Evolutionary conservation across 2,329 filamentous ascomycete genomes (phyloP), one percentile per base, ranked within the genome.

Genomic region (Microsporum ferrugineum): DNA sequence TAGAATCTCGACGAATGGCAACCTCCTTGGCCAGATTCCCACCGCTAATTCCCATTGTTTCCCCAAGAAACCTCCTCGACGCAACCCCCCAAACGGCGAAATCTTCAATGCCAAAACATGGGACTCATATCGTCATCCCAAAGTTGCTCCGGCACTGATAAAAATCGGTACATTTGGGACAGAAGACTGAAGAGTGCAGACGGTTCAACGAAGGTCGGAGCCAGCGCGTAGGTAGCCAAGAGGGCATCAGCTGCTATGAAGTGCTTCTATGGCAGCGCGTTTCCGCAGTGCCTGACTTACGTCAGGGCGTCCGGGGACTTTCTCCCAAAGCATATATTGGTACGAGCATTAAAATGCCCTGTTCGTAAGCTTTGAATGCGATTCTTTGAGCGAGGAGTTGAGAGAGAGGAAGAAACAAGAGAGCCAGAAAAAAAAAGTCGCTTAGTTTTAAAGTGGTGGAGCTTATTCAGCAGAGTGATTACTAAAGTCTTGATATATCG

Each of bases 181-280:
- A 66, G 62, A 59, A 65, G 10, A 61, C 55, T 29, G 62, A 64
- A 67, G 65, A 69, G 65, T 64, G 65, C 73, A 77, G 83, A 81
- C 83, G 73, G 77, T 71, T 70, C 74, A 77, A 79, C 78, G 73
- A 76, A 77, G 76, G 79, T 77, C 73, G 70, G 74, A 69, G 61
- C 63, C 61, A 66, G 68, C 67, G 69, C 49, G 66, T 70, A 68
- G 66, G 78, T 78, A 77, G 79, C 78, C 78, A 78, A 79, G 77
- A 76, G 80, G 81, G 84, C 84, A 84, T 90, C 78, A 91, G 87
- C 90, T 90, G 89, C 91, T 76, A 72, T 82, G 75, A 80, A 72
- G 82, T 91, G 91, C 91, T 95, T 95, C 86, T 96, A 91, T 95
- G 92, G 91, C 91, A 91, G 90, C 89, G 91, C 90, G 89, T 96